Percentiles rank a stretch among this genome's conserved stretches.
These are phyloP conservation scores for Paecilomyces sp. DNA, from an alignment of 2,329 filamentous ascomycete genomes.

Conservation along the genomic window DNA sequence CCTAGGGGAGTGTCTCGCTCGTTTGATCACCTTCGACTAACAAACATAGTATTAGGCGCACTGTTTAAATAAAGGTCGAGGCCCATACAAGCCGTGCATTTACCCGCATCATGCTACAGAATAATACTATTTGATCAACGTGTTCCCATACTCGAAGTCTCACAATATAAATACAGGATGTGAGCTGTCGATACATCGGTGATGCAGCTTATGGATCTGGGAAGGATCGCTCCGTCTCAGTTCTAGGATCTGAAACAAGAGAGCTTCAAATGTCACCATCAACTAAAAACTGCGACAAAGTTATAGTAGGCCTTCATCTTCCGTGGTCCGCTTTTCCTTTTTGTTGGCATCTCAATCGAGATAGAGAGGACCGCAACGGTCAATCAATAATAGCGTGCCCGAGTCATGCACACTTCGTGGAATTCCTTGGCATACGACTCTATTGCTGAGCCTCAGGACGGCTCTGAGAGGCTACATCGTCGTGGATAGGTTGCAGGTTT, in stretches of 20 bases:
- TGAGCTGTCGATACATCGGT: background rate
- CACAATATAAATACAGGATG: background rate
- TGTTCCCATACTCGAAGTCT: background rate
- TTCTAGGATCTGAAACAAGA: background rate
- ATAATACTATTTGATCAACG: background rate
- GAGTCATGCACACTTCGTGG: background rate
- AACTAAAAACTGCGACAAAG: background rate
- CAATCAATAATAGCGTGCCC: background rate
- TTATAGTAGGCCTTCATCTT: background rate
- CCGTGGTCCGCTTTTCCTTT: background rate
- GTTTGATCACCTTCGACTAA: too few species aligned
- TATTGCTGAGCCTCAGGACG: background rate
- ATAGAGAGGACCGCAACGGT: background rate
- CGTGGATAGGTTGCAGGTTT: too few species aligned
- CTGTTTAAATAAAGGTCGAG: too few species aligned
- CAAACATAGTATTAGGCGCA: too few species aligned
- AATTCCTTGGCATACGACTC: background rate
- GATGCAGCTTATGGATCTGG: background rate
- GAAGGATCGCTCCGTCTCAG: background rate
- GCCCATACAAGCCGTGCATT: background rate
- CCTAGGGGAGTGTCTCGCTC: too few species aligned
- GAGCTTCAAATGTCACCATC: background rate
- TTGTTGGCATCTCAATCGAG: background rate
- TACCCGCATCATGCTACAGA: background rate
- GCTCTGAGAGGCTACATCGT: background rate